A percentile compares a stretch with the other conserved stretches of the same genome.
These are phyloP conservation scores for Panaeolus papilionaceus DNA, from an alignment of 768 basidiomycete genomes.

Conservation along the genomic window DNA sequence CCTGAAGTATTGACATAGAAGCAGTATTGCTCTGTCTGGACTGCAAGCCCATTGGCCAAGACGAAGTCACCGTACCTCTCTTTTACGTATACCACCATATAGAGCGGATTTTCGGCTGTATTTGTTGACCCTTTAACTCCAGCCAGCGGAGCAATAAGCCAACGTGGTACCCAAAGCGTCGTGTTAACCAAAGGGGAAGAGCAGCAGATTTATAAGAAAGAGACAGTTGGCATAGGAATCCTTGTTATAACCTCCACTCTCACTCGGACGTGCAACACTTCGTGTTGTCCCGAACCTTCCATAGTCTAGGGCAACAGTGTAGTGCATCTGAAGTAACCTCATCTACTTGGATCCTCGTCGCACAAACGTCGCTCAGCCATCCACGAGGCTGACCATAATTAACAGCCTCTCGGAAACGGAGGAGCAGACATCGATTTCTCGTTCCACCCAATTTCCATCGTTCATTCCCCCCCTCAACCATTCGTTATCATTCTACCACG, in stretches of 20 bases:
- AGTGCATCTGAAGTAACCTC: background rate
- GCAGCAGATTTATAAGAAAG: conserved; percentile 5
- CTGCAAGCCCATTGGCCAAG: background rate
- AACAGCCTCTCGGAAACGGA: conserved; percentile 8
- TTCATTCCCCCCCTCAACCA: background rate
- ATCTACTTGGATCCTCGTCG: background rate
- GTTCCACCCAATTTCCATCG: background rate
- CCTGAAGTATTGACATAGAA: background rate
- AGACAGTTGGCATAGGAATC: conserved; percentile 7
- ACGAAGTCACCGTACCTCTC: background rate
- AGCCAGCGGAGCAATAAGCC: conserved; percentile 2
- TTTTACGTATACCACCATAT: conserved; percentile 6
- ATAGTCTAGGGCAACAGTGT: too few species aligned
- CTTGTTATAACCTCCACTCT: background rate
- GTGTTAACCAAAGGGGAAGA: conserved; percentile 13
- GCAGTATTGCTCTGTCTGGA: background rate
- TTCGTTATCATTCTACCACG: background rate
- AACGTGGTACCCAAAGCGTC: conserved; percentile 2
- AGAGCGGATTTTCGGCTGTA: conserved; percentile 8
- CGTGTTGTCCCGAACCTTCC: background rate
- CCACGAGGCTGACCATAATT: conserved; percentile 12
- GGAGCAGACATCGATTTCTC: conserved; percentile 6
- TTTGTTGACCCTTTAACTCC: conserved; percentile 10
- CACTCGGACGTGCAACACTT: background rate
- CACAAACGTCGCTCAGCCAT: conserved; percentile 2